phyloP scores from a whole-genome alignment of 257 asterid species.

The Solanum sitiens region DNA sequence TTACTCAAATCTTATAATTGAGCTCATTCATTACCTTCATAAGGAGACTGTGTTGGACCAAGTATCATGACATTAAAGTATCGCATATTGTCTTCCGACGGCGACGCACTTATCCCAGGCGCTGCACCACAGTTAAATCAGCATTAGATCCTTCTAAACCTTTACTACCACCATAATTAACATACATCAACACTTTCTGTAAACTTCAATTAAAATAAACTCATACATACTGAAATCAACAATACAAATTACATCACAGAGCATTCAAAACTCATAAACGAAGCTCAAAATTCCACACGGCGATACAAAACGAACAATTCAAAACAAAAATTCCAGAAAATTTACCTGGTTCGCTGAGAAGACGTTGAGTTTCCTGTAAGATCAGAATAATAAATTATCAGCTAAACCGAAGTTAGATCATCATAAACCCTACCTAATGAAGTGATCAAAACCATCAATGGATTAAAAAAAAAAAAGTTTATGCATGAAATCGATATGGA shows the following conservation, averaged over 20 bases:
- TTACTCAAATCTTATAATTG: background rate
- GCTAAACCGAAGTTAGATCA: conserved; percentile 4
- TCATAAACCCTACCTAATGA: conserved; percentile 16
- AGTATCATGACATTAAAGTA: conserved; percentile 98
- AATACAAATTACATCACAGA: background rate
- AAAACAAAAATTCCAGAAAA: background rate
- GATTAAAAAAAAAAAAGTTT: background rate
- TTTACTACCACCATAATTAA: background rate
- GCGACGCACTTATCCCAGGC: conserved; percentile 99
- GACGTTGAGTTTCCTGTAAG: conserved; percentile 94
- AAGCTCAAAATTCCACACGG: background rate
- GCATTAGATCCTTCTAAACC: conserved; percentile 3
- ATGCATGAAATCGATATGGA: conserved; percentile 18
- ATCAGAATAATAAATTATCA: background rate
- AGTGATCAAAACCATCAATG: background rate
- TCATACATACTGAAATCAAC: background rate
- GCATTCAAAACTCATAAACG: background rate
- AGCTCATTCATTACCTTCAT: conserved; percentile 53
- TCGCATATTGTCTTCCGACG: conserved; percentile 97
- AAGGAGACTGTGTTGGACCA: conserved; percentile 98
- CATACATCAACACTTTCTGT: background rate
- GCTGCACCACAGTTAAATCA: conserved; percentile 46
- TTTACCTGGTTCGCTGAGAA: conserved; percentile 95
- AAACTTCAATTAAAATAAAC: background rate
- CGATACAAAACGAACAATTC: background rate